Evolutionary conservation across 495 filamentous ascomycete species (phyloP).

Genomic region (Hyaloscypha hepaticicola): DNA sequence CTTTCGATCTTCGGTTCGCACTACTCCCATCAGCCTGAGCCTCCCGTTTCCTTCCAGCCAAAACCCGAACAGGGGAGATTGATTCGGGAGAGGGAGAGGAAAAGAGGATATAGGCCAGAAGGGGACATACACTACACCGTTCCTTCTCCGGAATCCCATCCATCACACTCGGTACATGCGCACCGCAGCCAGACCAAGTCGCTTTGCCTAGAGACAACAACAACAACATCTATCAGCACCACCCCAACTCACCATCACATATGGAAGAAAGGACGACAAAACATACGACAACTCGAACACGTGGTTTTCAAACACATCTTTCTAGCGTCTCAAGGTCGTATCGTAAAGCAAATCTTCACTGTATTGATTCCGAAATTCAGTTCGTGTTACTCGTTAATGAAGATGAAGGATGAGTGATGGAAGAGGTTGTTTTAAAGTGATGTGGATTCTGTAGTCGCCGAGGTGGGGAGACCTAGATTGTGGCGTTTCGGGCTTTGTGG

Average conservation of each 20-base stretch:
- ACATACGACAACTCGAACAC: neutral
- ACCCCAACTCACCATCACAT: too few species aligned
- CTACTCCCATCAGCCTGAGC: neutral
- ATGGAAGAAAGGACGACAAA: neutral
- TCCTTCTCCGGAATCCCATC: neutral
- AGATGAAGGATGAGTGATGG: too few species aligned
- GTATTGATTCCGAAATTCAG: too few species aligned
- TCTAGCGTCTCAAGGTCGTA: neutral
- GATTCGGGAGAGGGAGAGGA: neutral
- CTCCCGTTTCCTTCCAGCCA: neutral
- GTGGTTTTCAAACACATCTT: neutral
- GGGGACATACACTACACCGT: neutral
- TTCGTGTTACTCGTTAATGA: neutral
- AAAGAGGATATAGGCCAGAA: neutral
- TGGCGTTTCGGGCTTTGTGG: neutral
- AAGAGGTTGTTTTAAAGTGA: too few species aligned
- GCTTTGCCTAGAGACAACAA: neutral
- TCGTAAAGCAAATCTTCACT: neutral
- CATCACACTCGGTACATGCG: neutral
- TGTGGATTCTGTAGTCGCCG: too few species aligned
- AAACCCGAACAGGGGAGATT: neutral
- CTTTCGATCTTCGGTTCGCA: neutral
- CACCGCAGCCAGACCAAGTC: neutral
- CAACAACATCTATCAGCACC: too few species aligned
- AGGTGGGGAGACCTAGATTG: too few species aligned